Evolutionary conservation across 345 rosid genomes (phyloP).

Genomic region (Lumnitzera littorea): DNA sequence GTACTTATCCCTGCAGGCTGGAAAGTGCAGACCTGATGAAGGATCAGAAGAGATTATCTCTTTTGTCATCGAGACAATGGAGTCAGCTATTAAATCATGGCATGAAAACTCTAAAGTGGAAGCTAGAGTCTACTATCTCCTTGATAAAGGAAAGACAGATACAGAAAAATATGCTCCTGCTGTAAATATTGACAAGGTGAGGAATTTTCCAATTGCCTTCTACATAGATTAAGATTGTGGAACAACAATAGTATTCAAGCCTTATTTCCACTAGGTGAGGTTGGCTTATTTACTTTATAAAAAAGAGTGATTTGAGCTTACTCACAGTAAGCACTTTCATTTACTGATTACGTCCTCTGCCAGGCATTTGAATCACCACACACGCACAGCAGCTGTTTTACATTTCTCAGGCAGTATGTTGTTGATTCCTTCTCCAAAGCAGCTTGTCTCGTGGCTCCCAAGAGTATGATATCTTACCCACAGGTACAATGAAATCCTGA

Average conservation of each 20-base stretch:
- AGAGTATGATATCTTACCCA: conserved; percentile 82
- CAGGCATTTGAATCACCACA: conserved; percentile 97
- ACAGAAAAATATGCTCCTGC: conserved; percentile 72
- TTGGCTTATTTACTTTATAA: too few relatives aligned
- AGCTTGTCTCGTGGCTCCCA: conserved; percentile 80
- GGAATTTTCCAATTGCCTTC: not conserved
- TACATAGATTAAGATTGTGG: too few relatives aligned
- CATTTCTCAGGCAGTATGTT: conserved; percentile 84
- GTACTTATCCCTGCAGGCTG: conserved; percentile 44
- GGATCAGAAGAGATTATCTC: conserved; percentile 47
- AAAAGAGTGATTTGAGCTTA: not conserved
- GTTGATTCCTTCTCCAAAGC: conserved; percentile 76
- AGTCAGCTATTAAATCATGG: conserved; percentile 72
- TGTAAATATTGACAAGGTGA: conserved; percentile 89
- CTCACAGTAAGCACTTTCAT: not conserved
- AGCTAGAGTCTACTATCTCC: conserved; percentile 68
- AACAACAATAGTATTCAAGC: too few relatives aligned
- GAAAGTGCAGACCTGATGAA: conserved; percentile 55
- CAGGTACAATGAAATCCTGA: conserved; percentile 39
- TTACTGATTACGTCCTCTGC: conserved; percentile 8
- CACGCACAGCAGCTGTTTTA: conserved; percentile 72
- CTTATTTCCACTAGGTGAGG: too few relatives aligned
- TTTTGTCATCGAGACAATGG: conserved; percentile 75
- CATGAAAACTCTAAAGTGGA: conserved; percentile 80
- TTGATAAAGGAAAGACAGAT: conserved; percentile 70